Evolutionary conservation across 495 filamentous ascomycete species (phyloP).

Genomic region (Polyplosphaeria fusca): DNA sequence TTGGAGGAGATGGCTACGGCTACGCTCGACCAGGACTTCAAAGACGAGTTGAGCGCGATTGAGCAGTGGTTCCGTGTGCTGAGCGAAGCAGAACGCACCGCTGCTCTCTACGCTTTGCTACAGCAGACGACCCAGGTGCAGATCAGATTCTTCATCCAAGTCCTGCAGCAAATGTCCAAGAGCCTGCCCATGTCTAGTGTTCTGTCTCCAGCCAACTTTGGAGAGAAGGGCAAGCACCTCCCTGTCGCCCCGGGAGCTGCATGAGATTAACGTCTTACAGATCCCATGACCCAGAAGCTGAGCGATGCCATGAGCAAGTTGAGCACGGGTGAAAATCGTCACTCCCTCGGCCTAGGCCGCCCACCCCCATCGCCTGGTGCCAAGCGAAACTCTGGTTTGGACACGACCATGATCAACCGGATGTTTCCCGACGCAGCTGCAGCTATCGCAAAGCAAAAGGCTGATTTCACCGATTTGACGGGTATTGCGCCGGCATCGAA

Average conservation of each 20-base stretch:
- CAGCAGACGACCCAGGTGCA: slow-evolving; percentile 99
- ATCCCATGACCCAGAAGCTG: slow-evolving; percentile 94
- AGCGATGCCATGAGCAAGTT: slow-evolving; percentile 98
- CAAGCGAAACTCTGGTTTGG: slow-evolving; percentile 89
- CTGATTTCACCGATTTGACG: slow-evolving; percentile 91
- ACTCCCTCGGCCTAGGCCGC: slow-evolving; percentile 66
- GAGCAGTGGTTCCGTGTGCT: slow-evolving; percentile 99
- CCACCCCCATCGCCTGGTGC: slow-evolving; percentile 73
- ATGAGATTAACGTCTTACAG: slow-evolving; percentile 47
- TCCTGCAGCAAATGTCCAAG: slow-evolving; percentile 97
- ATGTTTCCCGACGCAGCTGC: slow-evolving; percentile 99
- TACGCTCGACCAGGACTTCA: slow-evolving; percentile 97
- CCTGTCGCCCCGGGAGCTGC: not conserved
- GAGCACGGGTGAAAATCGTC: slow-evolving; percentile 77
- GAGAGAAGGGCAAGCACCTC: slow-evolving; percentile 75
- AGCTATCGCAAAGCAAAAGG: slow-evolving; percentile 95
- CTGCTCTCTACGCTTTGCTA: slow-evolving; percentile 88
- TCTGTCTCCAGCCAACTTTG: slow-evolving; percentile 89
- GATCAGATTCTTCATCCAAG: slow-evolving; percentile 98
- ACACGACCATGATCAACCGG: slow-evolving; percentile 90
- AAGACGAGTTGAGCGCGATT: slow-evolving; percentile 96
- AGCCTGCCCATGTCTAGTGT: slow-evolving; percentile 96
- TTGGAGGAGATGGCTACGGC: slow-evolving; percentile 98
- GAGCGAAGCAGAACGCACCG: slow-evolving; percentile 93
- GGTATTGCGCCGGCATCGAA: slow-evolving; percentile 87